Base-by-base conservation (phyloP, 2,329 filamentous ascomycete species). In the Colletotrichum tabaci region DNA sequence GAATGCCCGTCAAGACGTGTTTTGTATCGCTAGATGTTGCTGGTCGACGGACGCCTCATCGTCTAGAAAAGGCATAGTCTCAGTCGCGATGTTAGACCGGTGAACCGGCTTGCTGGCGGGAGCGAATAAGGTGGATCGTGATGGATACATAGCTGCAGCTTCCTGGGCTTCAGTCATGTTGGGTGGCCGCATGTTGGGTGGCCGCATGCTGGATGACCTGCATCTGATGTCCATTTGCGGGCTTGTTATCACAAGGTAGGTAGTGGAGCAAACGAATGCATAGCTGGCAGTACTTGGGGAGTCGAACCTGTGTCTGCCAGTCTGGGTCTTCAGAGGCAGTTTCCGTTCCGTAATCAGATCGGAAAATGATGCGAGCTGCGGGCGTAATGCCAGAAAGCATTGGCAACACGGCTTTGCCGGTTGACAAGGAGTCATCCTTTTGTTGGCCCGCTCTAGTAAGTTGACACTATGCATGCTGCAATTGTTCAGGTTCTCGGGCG, bases 171-270 rank as follows among this genome's bases (percentile, higher is more conserved):
- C 12, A 30, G 30, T 52, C 18, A n/a, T 47, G 40, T 57, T 65
- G 62, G 62, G 26, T 52, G 62, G 62, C 21, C 50, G 52, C 50
- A 44, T 57, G 26, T 15, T 56, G 15, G 18, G n/a, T n/a, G 62
- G 62, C 21, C 50, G 52, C 50, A 44, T 57, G 26, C 18, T 56
- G 15, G 18, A 18, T 21, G 62, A 7, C 50, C 50, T 18, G 42
- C 42, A 13, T 30, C 6, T 8, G 30, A 38, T 5, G 7, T 38
- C 21, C 16, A 55, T 35, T 38, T 55, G 26, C 35, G 35, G 26
- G 9, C 26, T 55, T 35, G 26, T 16, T 35, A 7, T n/a, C 16
- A 40, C 16, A 40, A 30, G 30, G 30, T 4, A 30, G 30, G 6
- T 30, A 30, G 38, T 7, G n/a, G 35, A 40, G 46, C 30, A 56